Evolutionary conservation across 2,329 filamentous ascomycete species (phyloP).

Genomic region (Dothideomycetidae sp.): DNA sequence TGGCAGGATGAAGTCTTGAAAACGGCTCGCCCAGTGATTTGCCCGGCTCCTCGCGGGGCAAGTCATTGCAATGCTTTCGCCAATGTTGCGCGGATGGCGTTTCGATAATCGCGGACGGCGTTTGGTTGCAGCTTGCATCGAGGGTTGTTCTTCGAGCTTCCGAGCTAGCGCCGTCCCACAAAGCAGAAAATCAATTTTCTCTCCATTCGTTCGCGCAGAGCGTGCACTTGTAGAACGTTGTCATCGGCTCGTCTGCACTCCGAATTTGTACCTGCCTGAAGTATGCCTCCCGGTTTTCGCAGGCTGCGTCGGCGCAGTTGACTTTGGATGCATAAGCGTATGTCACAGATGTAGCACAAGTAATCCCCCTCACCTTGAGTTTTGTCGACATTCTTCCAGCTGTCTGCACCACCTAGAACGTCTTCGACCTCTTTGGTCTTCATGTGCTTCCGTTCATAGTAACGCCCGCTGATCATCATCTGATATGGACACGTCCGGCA

Average conservation of each 20-base stretch:
- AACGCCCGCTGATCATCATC: constrained; percentile 62
- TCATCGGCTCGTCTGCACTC: constrained; percentile 97
- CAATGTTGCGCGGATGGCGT: too few relatives aligned
- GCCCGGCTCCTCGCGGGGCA: too few relatives aligned
- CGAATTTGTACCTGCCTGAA: constrained; percentile 97
- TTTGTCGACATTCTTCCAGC: constrained; percentile 81
- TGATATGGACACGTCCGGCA: constrained; percentile 94
- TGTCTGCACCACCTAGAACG: constrained; percentile 74
- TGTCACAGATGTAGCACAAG: not conserved
- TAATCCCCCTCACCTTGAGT: constrained; percentile 38
- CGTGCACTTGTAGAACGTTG: constrained; percentile 67
- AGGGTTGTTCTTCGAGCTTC: too few relatives aligned
- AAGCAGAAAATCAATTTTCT: constrained; percentile 23
- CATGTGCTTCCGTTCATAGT: constrained; percentile 69
- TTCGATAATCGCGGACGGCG: too few relatives aligned
- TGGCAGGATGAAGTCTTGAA: too few relatives aligned
- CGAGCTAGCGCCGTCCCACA: too few relatives aligned
- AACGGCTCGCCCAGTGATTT: too few relatives aligned
- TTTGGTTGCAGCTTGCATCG: too few relatives aligned
- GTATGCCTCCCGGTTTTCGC: constrained; percentile 71
- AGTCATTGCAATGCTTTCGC: too few relatives aligned
- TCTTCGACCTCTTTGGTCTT: constrained; percentile 78
- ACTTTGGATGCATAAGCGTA: constrained; percentile 31
- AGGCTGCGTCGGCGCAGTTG: constrained; percentile 69
- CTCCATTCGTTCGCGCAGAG: constrained; percentile 32